Evolutionary conservation across 1,284 basidiomycete species (phyloP).

Genomic region (Phaffia rhodozyma): DNA sequence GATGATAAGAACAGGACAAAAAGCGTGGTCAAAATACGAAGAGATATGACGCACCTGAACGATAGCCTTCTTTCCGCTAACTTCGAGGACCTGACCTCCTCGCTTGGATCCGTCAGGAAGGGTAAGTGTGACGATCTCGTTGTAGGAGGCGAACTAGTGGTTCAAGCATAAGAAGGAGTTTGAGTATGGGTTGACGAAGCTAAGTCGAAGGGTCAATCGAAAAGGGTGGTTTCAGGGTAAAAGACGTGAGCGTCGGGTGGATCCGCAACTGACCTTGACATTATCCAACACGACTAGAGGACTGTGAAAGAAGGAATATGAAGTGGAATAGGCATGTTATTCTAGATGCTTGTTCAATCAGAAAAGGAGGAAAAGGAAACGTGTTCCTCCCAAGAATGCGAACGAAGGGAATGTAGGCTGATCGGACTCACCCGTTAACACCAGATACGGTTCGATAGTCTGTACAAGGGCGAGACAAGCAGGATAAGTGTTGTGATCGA

Average conservation of each 20-base stretch:
- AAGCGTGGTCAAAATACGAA: not conserved
- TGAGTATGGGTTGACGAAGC: conserved; percentile 13
- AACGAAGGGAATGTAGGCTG: conserved; percentile 14
- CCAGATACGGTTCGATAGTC: conserved; percentile 94
- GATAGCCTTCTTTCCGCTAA: conserved; percentile 96
- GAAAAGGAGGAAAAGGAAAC: conserved; percentile 20
- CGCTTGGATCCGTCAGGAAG: conserved; percentile 90
- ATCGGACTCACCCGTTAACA: conserved; percentile 69
- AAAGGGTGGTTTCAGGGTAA: not conserved
- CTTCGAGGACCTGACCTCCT: conserved; percentile 95
- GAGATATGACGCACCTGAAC: conserved; percentile 49
- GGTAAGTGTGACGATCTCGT: conserved; percentile 95
- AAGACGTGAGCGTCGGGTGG: not conserved
- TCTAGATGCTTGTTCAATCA: not conserved
- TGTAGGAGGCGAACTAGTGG: conserved; percentile 89
- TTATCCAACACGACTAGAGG: conserved; percentile 95
- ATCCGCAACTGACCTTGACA: conserved; percentile 60
- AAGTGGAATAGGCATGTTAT: not conserved
- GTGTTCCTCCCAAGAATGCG: not conserved
- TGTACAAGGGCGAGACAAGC: conserved; percentile 32
- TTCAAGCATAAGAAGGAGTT: conserved; percentile 18
- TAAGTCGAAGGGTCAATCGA: not conserved
- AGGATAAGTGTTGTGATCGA: conserved; percentile 6
- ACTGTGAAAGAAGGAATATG: conserved; percentile 38
- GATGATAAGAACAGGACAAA: not conserved